Percentiles rank a stretch among this genome's conserved stretches.
Evolutionary conservation across 2,329 filamentous ascomycete species (phyloP).

Genomic region (Fusarium phyllophilum): DNA sequence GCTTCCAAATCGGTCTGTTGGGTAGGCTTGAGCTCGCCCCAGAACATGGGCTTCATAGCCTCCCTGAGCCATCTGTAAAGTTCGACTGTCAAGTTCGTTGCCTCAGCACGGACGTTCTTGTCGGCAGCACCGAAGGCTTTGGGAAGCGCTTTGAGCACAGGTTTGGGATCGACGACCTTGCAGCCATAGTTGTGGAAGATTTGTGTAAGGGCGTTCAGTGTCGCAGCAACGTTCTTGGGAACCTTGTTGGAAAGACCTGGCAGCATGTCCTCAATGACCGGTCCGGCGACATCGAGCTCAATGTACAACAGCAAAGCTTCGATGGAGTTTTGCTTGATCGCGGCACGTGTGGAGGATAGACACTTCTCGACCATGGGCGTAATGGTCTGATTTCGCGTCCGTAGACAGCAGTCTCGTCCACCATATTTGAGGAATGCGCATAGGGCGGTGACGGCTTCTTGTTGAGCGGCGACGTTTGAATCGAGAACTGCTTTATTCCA

Average conservation of each 20-base stretch:
- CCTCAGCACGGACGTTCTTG: slow-evolving; percentile 96
- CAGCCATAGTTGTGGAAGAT: slow-evolving; percentile 96
- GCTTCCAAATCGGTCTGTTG: slow-evolving; percentile 95
- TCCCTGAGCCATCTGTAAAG: slow-evolving; percentile 97
- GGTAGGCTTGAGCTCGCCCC: slow-evolving; percentile 92
- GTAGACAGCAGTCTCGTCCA: slow-evolving; percentile 79
- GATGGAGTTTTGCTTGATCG: slow-evolving; percentile 85
- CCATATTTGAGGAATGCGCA: slow-evolving; percentile 94
- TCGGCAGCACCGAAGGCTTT: slow-evolving; percentile 96
- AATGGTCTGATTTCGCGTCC: slow-evolving; percentile 81
- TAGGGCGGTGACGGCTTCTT: slow-evolving; percentile 87
- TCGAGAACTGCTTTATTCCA: slow-evolving; percentile 95
- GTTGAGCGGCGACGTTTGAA: slow-evolving; percentile 95
- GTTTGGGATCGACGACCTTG: slow-evolving; percentile 93
- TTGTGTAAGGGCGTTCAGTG: slow-evolving; percentile 78
- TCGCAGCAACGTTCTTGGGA: slow-evolving; percentile 82
- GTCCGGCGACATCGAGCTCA: slow-evolving; percentile 86
- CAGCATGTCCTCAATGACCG: slow-evolving; percentile 89
- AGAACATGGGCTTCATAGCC: slow-evolving; percentile 98
- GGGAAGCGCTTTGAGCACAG: slow-evolving; percentile 85
- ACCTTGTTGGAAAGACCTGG: slow-evolving; percentile 87
- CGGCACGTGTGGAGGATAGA: slow-evolving; percentile 84
- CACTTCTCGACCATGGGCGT: slow-evolving; percentile 90
- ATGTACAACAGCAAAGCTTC: slow-evolving; percentile 90
- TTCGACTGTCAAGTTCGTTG: slow-evolving; percentile 90